Evolutionary conservation across 2,329 filamentous ascomycete species (phyloP).

Genomic region (Chaetomium sp.): DNA sequence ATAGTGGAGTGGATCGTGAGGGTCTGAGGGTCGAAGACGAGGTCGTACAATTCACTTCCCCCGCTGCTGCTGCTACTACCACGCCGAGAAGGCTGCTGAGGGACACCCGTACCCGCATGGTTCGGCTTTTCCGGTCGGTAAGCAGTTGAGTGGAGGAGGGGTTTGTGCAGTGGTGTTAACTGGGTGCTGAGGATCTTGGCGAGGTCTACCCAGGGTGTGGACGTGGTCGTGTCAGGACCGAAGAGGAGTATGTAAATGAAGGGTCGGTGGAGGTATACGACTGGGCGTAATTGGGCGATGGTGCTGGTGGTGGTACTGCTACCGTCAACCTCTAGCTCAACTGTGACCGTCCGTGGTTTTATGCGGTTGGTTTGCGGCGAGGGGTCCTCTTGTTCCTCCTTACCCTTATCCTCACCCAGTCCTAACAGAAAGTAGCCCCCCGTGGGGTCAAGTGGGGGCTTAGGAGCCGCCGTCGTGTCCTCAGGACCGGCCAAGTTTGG

Average conservation of each 20-base stretch:
- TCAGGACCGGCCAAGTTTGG: slow-evolving; percentile 8
- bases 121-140: slow-evolving; percentile 49
- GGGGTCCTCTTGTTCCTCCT: slow-evolving; percentile 25
- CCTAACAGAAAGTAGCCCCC: slow-evolving; percentile 46
- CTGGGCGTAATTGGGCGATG: slow-evolving; percentile 53
- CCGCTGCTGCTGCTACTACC: no score
- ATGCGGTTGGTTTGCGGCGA: slow-evolving; percentile 25
- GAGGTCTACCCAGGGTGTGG: slow-evolving; percentile 47
- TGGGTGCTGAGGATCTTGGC: slow-evolving; percentile 57
- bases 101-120: slow-evolving; percentile 20
- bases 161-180: slow-evolving; percentile 51
- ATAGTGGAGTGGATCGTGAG: slow-evolving; percentile 57
- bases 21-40: slow-evolving; percentile 54
- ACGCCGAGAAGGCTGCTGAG: slow-evolving; percentile 26
- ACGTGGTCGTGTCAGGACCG: slow-evolving; percentile 50
- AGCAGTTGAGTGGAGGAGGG: slow-evolving; percentile 49
- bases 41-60: slow-evolving; percentile 45
- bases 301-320: slow-evolving; percentile 24
- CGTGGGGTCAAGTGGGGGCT: slow-evolving; percentile 14
- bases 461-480: not conserved
- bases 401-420: not conserved
- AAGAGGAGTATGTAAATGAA: slow-evolving; percentile 77
- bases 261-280: slow-evolving; percentile 66
- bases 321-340: slow-evolving; percentile 49
- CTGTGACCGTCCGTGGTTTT: slow-evolving; percentile 38